Evolutionary conservation across 768 basidiomycete genomes (phyloP).

Genomic region (Zangia roseola): DNA sequence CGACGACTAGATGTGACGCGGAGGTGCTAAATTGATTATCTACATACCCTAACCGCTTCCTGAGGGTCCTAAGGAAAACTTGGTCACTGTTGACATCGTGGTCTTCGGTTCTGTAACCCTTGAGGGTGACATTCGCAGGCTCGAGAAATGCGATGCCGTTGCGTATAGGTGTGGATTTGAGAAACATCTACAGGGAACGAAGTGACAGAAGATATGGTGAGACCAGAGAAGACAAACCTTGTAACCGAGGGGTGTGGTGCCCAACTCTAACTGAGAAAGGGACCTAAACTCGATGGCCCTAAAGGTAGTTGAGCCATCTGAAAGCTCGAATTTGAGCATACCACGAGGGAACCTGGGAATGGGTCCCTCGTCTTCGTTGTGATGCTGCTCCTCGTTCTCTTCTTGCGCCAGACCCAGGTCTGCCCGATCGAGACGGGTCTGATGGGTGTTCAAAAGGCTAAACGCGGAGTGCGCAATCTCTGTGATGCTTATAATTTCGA

Average conservation of each 20-base stretch:
- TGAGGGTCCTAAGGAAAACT: slow-evolving; percentile 62
- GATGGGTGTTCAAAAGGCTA: slow-evolving; percentile 54
- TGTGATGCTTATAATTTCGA: slow-evolving; percentile 74
- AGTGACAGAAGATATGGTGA: background rate
- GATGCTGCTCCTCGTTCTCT: slow-evolving; percentile 45
- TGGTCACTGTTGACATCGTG: slow-evolving; percentile 55
- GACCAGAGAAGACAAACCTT: slow-evolving; percentile 52
- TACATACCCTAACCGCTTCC: slow-evolving; percentile 65
- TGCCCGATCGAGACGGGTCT: slow-evolving; percentile 59
- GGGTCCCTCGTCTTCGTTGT: slow-evolving; percentile 63
- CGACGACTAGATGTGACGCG: background rate
- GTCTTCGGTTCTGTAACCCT: slow-evolving; percentile 64
- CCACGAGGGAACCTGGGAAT: slow-evolving; percentile 80
- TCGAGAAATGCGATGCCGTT: slow-evolving; percentile 77
- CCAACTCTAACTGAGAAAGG: slow-evolving; percentile 65
- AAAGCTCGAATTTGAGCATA: slow-evolving; percentile 74
- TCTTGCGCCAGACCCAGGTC: slow-evolving; percentile 42
- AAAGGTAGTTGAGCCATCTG: slow-evolving; percentile 63
- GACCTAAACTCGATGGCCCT: slow-evolving; percentile 64
- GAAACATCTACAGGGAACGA: slow-evolving; percentile 48
- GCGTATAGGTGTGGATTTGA: slow-evolving; percentile 67
- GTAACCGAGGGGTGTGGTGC: slow-evolving; percentile 75
- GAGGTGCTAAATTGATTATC: background rate
- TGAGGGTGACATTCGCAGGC: slow-evolving; percentile 58
- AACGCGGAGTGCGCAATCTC: slow-evolving; percentile 88